These are phyloP conservation scores for Vigna hirtella DNA, from an alignment of 306 rosid species.

Conservation along the genomic window DNA sequence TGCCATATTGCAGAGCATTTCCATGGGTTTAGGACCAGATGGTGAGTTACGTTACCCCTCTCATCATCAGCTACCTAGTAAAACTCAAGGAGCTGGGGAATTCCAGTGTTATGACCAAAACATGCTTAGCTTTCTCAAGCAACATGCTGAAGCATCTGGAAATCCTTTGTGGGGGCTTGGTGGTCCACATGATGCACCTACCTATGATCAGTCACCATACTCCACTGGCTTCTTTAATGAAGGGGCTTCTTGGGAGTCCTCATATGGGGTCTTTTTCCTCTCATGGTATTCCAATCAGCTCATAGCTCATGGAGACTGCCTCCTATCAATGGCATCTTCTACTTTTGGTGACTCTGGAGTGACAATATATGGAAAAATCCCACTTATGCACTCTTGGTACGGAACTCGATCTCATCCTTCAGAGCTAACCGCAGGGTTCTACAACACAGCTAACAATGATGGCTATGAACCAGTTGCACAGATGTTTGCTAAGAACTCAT, in stretches of 20 bases:
- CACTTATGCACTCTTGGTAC: slow-evolving; percentile 83
- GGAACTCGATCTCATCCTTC: slow-evolving; percentile 77
- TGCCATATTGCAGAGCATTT: slow-evolving; percentile 72
- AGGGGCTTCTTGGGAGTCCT: slow-evolving; percentile 85
- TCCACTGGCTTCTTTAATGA: slow-evolving; percentile 67
- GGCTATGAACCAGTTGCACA: slow-evolving; percentile 75
- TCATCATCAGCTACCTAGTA: slow-evolving; percentile 48
- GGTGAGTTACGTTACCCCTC: slow-evolving; percentile 95
- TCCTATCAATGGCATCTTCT: slow-evolving; percentile 73
- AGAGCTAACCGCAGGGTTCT: slow-evolving; percentile 85
- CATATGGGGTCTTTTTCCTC: slow-evolving; percentile 89
- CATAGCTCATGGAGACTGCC: slow-evolving; percentile 66
- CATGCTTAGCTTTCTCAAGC: slow-evolving; percentile 77
- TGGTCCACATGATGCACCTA: slow-evolving; percentile 90
- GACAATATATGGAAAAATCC: slow-evolving; percentile 64
- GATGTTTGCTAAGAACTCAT: slow-evolving; percentile 73
- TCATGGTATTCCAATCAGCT: slow-evolving; percentile 93
- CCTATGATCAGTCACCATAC: slow-evolving; percentile 61
- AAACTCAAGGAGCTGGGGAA: slow-evolving; percentile 70
- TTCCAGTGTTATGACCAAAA: slow-evolving; percentile 90
- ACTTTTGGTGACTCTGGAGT: slow-evolving; percentile 57
- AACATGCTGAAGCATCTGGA: slow-evolving; percentile 77
- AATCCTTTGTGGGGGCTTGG: slow-evolving; percentile 94
- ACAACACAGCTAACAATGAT: slow-evolving; percentile 67
- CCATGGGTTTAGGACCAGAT: slow-evolving; percentile 92